phyloP scores from a whole-genome alignment of 2,329 filamentous ascomycete genomes.

The Ophiostoma australiae region DNA sequence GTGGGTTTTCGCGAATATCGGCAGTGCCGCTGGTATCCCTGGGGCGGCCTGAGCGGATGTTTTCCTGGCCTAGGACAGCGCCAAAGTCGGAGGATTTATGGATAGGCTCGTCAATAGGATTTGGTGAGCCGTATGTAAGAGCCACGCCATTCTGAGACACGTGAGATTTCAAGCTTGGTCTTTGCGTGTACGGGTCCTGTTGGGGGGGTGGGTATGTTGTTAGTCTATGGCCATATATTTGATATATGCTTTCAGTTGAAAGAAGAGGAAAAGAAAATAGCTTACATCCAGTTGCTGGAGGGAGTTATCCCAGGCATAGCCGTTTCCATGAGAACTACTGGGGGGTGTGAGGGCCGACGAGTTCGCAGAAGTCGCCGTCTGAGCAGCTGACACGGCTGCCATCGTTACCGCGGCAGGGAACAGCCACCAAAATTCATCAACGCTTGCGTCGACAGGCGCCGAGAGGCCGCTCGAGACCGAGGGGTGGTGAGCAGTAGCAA shows the following conservation, averaged over 20 bases:
- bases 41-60: constrained; percentile 38
- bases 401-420: constrained; percentile 36
- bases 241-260: neutral
- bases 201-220: neutral
- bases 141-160: constrained; percentile 6
- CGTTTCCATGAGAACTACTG: constrained; percentile 46
- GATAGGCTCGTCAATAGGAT: constrained; percentile 3
- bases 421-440: constrained; percentile 18
- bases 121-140: constrained; percentile 6
- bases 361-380: constrained; percentile 35
- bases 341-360: constrained; percentile 45
- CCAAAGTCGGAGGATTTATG: constrained; percentile 25
- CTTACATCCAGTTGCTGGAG: constrained; percentile 27
- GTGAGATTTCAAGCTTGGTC: constrained; percentile 4
- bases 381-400: constrained; percentile 50
- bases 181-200: constrained; percentile 26
- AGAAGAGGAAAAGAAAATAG: neutral
- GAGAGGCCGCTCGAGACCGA: neutral
- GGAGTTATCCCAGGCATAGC: constrained; percentile 33
- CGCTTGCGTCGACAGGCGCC: constrained; percentile 7
- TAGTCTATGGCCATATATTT: neutral
- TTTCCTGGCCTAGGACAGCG: constrained; percentile 29
- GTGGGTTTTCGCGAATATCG: neutral
- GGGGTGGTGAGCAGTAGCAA: neutral
- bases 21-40: constrained; percentile 31